phyloP scores from a whole-genome alignment of 306 rosid species.

The Potentilla sterilis region DNA sequence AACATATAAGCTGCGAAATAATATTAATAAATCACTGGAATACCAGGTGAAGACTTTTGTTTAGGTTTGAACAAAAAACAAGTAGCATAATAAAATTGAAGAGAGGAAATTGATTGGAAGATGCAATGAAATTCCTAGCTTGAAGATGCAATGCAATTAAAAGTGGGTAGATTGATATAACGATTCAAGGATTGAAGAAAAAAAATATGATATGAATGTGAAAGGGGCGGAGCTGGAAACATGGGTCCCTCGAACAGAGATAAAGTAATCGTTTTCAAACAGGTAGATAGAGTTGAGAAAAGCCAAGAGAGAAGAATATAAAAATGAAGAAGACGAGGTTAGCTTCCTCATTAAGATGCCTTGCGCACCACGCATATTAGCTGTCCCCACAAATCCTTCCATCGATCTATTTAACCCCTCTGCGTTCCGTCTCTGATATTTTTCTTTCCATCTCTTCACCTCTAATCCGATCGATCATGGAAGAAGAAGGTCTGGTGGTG shows the following conservation, averaged over 20 bases:
- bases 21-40: no score
- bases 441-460: conserved; percentile 26
- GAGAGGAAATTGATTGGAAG: not conserved
- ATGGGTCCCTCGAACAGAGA: not conserved
- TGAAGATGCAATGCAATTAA: no score
- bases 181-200: not conserved
- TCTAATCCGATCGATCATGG: conserved; percentile 17
- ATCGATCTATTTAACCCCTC: conserved; percentile 48
- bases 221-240: conserved; percentile 1
- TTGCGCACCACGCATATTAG: conserved; percentile 72
- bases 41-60: not conserved
- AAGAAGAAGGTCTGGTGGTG: conserved; percentile 49
- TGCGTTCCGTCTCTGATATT: conserved; percentile 33
- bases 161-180: not conserved
- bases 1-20: no score
- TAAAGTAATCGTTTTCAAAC: conserved; percentile 41
- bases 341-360: conserved; percentile 59
- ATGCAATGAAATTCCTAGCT: not conserved
- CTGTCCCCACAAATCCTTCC: conserved; percentile 31
- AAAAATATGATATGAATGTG: not conserved
- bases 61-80: not conserved
- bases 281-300: conserved; percentile 46
- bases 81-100: not conserved
- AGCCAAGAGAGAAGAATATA: conserved; percentile 30
- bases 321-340: conserved; percentile 5